phyloP scores from a whole-genome alignment of 2,329 filamentous ascomycete genomes.

The Penicillium freii region DNA sequence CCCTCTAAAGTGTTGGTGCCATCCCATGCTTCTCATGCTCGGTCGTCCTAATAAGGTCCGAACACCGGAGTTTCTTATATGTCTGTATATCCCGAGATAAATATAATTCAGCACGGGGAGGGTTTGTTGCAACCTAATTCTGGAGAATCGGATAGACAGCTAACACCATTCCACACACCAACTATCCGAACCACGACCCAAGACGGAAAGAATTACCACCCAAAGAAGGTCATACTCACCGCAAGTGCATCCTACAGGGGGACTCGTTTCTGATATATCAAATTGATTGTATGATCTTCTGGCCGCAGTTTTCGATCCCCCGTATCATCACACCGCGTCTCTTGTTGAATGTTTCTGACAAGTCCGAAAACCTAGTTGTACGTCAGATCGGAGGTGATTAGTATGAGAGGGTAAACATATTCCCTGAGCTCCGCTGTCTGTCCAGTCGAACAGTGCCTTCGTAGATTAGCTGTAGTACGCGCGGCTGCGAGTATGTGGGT shows the following conservation, averaged over 20 bases:
- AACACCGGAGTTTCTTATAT: constrained; percentile 1
- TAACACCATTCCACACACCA: background rate
- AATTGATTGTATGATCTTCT: background rate
- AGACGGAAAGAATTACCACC: background rate
- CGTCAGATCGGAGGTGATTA: background rate
- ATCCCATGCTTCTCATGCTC: background rate
- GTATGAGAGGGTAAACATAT: background rate
- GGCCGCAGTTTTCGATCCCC: background rate
- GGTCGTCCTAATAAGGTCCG: background rate
- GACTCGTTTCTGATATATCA: background rate
- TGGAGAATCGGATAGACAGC: background rate
- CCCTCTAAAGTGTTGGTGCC: background rate
- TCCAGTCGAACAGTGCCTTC: no score
- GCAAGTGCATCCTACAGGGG: background rate
- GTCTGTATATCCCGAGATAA: background rate
- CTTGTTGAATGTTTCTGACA: no score
- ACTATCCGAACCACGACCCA: no score
- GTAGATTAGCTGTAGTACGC: no score
- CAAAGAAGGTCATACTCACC: background rate
- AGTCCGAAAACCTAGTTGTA: no score
- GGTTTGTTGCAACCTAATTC: background rate
- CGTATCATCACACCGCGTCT: background rate
- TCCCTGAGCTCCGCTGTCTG: no score
- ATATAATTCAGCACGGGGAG: background rate
- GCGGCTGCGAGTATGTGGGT: no score